Base-by-base conservation (phyloP, 75 land plant genomes). In the Chamaecyparis obtusa region DNA sequence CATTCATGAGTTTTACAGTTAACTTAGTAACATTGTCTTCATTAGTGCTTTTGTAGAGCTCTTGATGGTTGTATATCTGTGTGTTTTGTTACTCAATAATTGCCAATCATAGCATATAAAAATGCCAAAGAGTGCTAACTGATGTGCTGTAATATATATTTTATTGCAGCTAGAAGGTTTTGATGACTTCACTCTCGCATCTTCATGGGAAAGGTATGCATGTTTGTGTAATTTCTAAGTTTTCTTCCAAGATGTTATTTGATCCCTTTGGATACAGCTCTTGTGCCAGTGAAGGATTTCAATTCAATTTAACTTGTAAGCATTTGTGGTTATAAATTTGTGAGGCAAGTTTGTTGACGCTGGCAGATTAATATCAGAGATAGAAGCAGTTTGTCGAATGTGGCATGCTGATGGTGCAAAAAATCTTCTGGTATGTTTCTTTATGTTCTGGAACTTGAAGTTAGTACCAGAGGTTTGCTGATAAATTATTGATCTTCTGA, bases 121-220 rank as follows among this genome's bases (percentile, higher is more conserved):
- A 74, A 33, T 74, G 37, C 83, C 43, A 81, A 10, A 43, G 48
- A 21, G 69, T 64, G 69, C 21, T 80, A 80, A 81, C 49, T 81
- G 2, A 24, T 35, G 30, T 81, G 30, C 83, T 81, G 43, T 41
- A 41, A 37, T 3, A 81, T 81, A 43, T 44, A 81, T 32, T 13
- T 9, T 13, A 39, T 30, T 90, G 85, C 92, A 98, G 99, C 78
- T 95, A 87, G 95, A 94, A 83, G 96, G 92, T 21, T 98, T 98
- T 92, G 96, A 98, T 90, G 99, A 98, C 90, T 98, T 98, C 88
- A 98, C 99, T 81, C 87, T 97, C 71, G 98, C 99, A 10, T 98
- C 99, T 57, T 92, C 99, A 10, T 98, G 99, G 99, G 99, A 98
- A 91, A 98, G 99, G 99, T 98, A 94, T 82, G 51, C 1, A 13